Base-by-base conservation (phyloP, 83 land plant genomes). In the Thuja plicata region DNA sequence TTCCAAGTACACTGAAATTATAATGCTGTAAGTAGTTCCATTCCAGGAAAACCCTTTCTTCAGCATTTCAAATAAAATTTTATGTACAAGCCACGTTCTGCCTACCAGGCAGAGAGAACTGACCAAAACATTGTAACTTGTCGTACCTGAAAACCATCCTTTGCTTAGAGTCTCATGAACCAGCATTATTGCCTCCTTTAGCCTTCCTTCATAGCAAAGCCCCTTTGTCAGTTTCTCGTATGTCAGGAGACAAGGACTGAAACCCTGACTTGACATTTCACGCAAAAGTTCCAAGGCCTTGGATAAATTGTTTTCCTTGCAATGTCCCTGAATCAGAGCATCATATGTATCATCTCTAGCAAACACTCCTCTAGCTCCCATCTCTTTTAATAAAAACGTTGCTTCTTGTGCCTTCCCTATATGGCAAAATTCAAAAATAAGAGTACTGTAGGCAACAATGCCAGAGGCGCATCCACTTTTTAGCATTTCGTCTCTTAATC, bases 361-460 rank as follows among this genome's bases (percentile, higher is more conserved):
- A 82, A 45, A 82, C 15, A 45, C 54, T 2, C 52, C 46, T 41
- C 54, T 45, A 11, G 50, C 34, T 11, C 24, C 50, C 85, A 82
- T 82, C 46, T 82, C 85, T 8, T 45, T 82, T 41, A 82, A 82
- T 10, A 45, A n/a, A 43, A 82, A 10, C n/a, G 54, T 45, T 82
- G 85, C 85, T 45, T 82, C 24, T 27, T 82, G 85, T 82, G 54
- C 52, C 54, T 43, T 82, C 15, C 85, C 54, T 24, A n/a, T 82
- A 27, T 45, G 41, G 85, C 54, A 82, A 24, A 82, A 82, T 82
- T 82, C 85, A 82, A 19, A 82, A 30, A 82, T 82, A 3, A 82
- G 85, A 82, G 85, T 46, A 82, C 46, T 82, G 85, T 82, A 43
- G 46, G 85, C 85, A 82, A 82, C 85, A 46, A 82, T n/a, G 32